phyloP scores from a whole-genome alignment of 345 rosid genomes.

The Ceriops zippeliana region DNA sequence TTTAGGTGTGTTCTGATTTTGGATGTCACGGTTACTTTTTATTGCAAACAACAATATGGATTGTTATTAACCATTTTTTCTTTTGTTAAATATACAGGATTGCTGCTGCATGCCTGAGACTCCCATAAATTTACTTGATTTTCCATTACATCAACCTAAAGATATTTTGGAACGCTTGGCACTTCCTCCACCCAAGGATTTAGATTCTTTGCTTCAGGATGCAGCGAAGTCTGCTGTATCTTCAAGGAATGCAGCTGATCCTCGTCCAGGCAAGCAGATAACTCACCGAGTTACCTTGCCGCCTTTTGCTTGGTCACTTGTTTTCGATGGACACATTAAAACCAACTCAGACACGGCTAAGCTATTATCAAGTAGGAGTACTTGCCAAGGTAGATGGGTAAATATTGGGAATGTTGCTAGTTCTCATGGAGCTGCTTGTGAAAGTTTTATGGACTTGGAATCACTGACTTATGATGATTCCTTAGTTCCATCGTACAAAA shows the following conservation, averaged over 20 bases:
- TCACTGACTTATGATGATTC: constrained; percentile 59
- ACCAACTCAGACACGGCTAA: constrained; percentile 67
- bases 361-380: constrained; percentile 50
- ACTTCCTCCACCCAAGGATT: constrained; percentile 73
- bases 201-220: constrained; percentile 83
- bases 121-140: constrained; percentile 39
- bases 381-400: constrained; percentile 90
- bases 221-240: constrained; percentile 62
- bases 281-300: constrained; percentile 57
- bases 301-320: constrained; percentile 81
- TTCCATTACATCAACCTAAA: constrained; percentile 45
- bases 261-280: constrained; percentile 61
- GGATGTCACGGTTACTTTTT: background rate
- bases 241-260: constrained; percentile 57
- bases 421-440: constrained; percentile 33
- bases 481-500: constrained; percentile 50
- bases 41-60: background rate
- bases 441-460: constrained; percentile 52
- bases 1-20: constrained; percentile 4
- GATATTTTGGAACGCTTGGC: constrained; percentile 58
- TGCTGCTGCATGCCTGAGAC: constrained; percentile 39
- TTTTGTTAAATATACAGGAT: constrained; percentile 42
- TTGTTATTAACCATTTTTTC: constrained; percentile 3
- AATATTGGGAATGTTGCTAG: constrained; percentile 37
- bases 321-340: constrained; percentile 59